Evolutionary conservation across 441 rosid genomes (phyloP), one percentile per base, ranked within the genome.

Genomic region (Geranium incanum): DNA sequence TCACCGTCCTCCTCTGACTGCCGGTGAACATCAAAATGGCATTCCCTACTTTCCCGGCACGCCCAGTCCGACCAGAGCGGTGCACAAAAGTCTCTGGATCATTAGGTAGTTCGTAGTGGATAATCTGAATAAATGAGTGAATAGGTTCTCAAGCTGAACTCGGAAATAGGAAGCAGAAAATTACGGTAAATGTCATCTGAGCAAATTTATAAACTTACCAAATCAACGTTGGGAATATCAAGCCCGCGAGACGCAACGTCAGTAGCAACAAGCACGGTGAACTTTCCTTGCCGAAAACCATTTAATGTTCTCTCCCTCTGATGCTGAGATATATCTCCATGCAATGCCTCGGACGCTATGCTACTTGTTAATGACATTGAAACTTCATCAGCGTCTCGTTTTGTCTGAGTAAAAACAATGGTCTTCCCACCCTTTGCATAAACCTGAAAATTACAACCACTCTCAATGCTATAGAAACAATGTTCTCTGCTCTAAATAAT

Each of bases 211-310:
- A 65, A 77, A 81, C 90, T 77, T 86, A 92, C 99, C 6, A 94
- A 82, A 82, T 94, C 99, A 48, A 92, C 99, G 57, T 94, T 94
- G 0, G 99, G 99, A 64, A 94, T 94, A 82, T 94, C 99, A 74
- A 94, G 97, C 68, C 99, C 99, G 78, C 99, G 97, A 67, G 99
- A 74, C 36, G 99, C 99, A 72, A 94, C 99, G 78, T 94, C 99
- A 45, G 99, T 94, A 72, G 99, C 99, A 76, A 94, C 99, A 71
- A 94, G 94, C 63, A 88, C 99, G 0, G 97, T 92, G 84, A 94
- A 94, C 76, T 94, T 94, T 76, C 99, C 99, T 81, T 92, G 95
- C 74, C 99, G 86, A 65, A 94, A 94, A 69, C 87, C 84, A 78
- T 90, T 89, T 71, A 94, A 84, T 18, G 99, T 94, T 84, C 99